phyloP scores from a whole-genome alignment of 176 grass and related monocot genomes.

The Eleusine coracana region DNA sequence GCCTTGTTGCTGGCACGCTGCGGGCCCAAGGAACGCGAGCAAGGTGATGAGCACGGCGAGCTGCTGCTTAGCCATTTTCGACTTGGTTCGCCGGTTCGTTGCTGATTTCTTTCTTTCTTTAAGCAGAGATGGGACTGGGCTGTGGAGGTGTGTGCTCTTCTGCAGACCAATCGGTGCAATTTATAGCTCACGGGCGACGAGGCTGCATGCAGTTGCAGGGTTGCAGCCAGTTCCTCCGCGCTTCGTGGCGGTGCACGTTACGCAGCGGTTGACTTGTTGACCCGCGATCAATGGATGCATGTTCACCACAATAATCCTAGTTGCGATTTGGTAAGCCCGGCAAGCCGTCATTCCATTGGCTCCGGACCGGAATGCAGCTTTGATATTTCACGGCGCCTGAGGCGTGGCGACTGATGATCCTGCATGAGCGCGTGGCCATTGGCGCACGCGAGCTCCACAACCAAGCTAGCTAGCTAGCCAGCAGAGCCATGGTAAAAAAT shows the following conservation, averaged over 20 bases:
- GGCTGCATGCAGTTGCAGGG: background rate
- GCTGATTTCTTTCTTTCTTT: background rate
- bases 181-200: background rate
- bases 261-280: background rate
- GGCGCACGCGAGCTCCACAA: background rate
- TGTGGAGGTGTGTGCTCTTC: background rate
- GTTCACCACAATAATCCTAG: background rate
- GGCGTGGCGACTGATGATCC: background rate
- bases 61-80: background rate
- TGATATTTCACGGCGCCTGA: background rate
- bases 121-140: background rate
- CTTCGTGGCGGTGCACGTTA: background rate
- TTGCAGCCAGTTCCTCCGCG: background rate
- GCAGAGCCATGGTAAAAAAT: background rate
- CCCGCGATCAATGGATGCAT: background rate
- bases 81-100: background rate
- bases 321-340: background rate
- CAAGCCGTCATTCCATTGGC: background rate
- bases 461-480: background rate
- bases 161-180: background rate
- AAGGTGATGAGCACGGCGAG: background rate
- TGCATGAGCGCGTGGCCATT: background rate
- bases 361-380: background rate
- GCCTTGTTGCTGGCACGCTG: background rate
- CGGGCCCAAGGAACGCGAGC: background rate